phyloP scores from a whole-genome alignment of 2,329 filamentous ascomycete species.

The Chalara sp. region DNA sequence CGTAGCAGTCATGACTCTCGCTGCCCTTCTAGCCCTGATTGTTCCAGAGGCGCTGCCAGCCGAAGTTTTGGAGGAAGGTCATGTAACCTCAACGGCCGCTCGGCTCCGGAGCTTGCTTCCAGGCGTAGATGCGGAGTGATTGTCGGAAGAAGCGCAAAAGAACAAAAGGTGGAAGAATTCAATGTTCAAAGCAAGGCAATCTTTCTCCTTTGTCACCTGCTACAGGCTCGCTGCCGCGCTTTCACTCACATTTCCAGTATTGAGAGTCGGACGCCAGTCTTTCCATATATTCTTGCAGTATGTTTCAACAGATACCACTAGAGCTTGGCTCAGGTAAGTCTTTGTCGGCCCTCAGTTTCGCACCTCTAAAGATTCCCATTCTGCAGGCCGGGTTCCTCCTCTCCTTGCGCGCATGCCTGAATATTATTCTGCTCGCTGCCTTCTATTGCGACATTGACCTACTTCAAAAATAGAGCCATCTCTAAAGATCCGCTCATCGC shows the following conservation, averaged over 20 bases:
- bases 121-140: too few relatives aligned
- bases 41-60: background rate
- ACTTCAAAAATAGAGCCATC: too few relatives aligned
- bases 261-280: background rate
- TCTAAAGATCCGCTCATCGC: background rate
- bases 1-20: background rate
- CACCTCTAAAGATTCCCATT: background rate
- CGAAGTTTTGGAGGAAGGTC: too few relatives aligned
- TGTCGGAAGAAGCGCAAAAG: too few relatives aligned
- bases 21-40: background rate
- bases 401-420: background rate
- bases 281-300: conserved; percentile 1
- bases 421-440: conserved; percentile 1
- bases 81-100: too few relatives aligned
- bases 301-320: conserved; percentile 1
- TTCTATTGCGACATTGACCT: background rate
- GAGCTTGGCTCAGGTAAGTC: background rate
- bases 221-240: background rate
- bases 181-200: background rate
- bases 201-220: background rate
- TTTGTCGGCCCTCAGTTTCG: background rate
- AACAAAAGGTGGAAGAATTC: background rate
- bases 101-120: too few relatives aligned
- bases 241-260: background rate
- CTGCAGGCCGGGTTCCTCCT: background rate